A percentile compares a stretch with the other conserved stretches of the same genome.
phyloP scores from a whole-genome alignment of 208 protist genomes.

The Trypanosomatidae sp. region DNA sequence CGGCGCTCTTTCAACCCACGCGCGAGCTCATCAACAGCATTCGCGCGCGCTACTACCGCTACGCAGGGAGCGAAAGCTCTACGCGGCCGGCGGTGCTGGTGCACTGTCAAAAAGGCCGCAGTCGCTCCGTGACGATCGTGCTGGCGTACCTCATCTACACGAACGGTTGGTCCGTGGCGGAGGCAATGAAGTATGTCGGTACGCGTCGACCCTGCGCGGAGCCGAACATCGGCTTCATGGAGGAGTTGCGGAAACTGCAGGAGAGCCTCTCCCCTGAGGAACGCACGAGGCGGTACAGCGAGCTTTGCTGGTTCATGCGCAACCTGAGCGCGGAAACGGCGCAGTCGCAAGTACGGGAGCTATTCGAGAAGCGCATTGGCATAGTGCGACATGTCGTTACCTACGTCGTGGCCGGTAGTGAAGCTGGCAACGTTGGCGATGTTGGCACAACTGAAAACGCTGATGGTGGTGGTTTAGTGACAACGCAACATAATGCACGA shows the following conservation, averaged over 20 bases:
- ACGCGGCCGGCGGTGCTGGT: slow-evolving; percentile 59
- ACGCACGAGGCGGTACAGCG: slow-evolving; percentile 42
- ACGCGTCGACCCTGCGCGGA: slow-evolving; percentile 55
- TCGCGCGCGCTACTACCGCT: slow-evolving; percentile 45
- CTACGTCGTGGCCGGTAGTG: slow-evolving; percentile 12
- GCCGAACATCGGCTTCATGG: slow-evolving; percentile 85
- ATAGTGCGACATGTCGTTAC: slow-evolving; percentile 71
- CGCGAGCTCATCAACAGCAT: slow-evolving; percentile 55
- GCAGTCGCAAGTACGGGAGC: slow-evolving; percentile 39
- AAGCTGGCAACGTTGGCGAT: background rate
- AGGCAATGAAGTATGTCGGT: slow-evolving; percentile 80
- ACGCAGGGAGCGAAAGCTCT: slow-evolving; percentile 10
- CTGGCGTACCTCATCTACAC: slow-evolving; percentile 81
- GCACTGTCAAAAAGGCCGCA: slow-evolving; percentile 87
- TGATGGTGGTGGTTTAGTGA: background rate
- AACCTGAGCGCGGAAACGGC: slow-evolving; percentile 38
- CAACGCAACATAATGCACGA: background rate
- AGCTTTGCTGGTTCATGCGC: slow-evolving; percentile 58
- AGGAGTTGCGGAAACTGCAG: slow-evolving; percentile 70
- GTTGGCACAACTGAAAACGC: background rate
- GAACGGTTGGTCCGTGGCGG: slow-evolving; percentile 80
- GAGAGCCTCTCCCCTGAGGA: slow-evolving; percentile 49
- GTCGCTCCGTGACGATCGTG: slow-evolving; percentile 83
- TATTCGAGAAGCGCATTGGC: slow-evolving; percentile 72
- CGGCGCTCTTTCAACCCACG: slow-evolving; percentile 52